These are phyloP conservation scores for Nakazawaea wyomingensis DNA, from an alignment of 805 yeast genomes.

Conservation along the genomic window DNA sequence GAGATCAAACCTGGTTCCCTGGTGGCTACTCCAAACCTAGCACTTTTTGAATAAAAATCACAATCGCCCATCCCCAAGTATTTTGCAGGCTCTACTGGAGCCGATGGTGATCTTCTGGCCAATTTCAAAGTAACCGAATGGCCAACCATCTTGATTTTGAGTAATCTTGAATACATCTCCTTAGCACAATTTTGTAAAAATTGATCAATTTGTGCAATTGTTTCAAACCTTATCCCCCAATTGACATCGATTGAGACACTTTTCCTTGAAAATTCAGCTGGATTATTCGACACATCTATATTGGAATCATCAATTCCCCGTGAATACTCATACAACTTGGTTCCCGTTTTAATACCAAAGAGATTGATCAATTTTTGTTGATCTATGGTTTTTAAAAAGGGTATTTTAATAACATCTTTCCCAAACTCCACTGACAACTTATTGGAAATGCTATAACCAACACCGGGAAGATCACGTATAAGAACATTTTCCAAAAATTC, in stretches of 20 bases:
- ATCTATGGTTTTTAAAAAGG: constrained; percentile 32
- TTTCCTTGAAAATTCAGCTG: constrained; percentile 54
- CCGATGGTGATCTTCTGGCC: constrained; percentile 56
- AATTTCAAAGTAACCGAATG: constrained; percentile 59
- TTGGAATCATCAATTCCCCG: constrained; percentile 65
- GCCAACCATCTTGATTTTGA: constrained; percentile 42
- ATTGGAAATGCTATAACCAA: constrained; percentile 46
- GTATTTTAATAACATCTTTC: constrained; percentile 25
- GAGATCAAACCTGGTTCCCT: constrained; percentile 56
- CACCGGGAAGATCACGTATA: constrained; percentile 53
- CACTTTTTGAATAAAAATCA: constrained; percentile 53
- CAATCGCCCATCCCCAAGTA: constrained; percentile 82
- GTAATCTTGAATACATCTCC: constrained; percentile 55
- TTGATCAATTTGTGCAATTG: constrained; percentile 51
- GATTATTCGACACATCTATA: constrained; percentile 45
- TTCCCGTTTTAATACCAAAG: constrained; percentile 71
- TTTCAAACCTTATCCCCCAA: constrained; percentile 80
- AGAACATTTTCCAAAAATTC: constrained; percentile 32
- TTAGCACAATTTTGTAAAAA: constrained; percentile 54
- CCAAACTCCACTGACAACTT: constrained; percentile 37
- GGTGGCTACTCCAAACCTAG: constrained; percentile 57
- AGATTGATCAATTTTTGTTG: constrained; percentile 32
- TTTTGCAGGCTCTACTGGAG: constrained; percentile 74
- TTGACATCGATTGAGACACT: constrained; percentile 84
- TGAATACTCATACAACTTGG: constrained; percentile 51